These are phyloP conservation scores for Ephemerocybe angulata DNA, from an alignment of 768 basidiomycete genomes.

Conservation along the genomic window DNA sequence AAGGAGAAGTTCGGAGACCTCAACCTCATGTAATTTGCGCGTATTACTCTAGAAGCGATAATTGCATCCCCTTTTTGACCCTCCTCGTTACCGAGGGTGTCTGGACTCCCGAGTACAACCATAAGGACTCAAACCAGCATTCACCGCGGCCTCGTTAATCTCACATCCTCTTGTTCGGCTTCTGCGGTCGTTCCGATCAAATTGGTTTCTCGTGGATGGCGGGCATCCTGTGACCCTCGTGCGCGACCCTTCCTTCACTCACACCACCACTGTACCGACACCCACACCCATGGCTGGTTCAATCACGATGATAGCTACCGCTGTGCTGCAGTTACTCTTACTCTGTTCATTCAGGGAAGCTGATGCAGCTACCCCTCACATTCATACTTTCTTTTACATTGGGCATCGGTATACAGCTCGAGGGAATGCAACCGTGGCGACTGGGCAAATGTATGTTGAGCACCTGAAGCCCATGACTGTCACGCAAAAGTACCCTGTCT, in stretches of 20 bases:
- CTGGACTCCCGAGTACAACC: no score
- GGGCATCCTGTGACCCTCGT: not conserved
- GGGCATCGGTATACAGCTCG: slow-evolving; percentile 37
- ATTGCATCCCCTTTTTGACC: slow-evolving; percentile 9
- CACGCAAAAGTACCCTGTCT: slow-evolving; percentile 37
- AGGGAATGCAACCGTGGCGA: slow-evolving; percentile 34
- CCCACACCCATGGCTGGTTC: not conserved
- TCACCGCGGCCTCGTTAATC: not conserved
- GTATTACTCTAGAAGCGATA: slow-evolving; percentile 18
- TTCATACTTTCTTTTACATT: slow-evolving; percentile 45
- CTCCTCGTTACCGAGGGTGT: no score
- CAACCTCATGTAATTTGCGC: slow-evolving; percentile 69
- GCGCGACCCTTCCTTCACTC: not conserved
- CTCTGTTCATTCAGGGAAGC: not conserved
- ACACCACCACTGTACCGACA: not conserved
- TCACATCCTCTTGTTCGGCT: no score
- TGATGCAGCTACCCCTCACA: slow-evolving; percentile 33
- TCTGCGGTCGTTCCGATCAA: no score
- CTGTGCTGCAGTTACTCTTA: not conserved
- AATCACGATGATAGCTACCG: not conserved
- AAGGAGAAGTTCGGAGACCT: slow-evolving; percentile 97
- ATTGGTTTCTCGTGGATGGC: not conserved
- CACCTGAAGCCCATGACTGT: slow-evolving; percentile 40
- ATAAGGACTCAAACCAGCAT: no score
- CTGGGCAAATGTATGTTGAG: slow-evolving; percentile 52